phyloP scores from a whole-genome alignment of 2,329 filamentous ascomycete species.

The Cordyceps farinosa region DNA sequence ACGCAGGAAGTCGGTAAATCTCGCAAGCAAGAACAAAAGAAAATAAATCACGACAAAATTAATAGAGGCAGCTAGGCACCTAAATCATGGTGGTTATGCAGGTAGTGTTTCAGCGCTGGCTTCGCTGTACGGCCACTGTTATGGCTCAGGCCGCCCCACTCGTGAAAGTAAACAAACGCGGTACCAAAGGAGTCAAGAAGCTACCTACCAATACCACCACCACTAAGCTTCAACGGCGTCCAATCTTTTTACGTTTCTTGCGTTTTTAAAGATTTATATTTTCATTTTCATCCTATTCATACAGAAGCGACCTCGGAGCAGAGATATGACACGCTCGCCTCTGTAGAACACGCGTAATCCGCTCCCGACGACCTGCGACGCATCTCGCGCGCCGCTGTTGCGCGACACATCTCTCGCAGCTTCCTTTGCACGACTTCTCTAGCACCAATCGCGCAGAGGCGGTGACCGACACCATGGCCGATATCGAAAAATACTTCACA shows the following conservation, averaged over 20 bases:
- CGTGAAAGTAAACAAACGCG: conserved; percentile 34
- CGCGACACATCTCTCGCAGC: neutral
- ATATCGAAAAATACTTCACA: conserved; percentile 53
- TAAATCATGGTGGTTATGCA: neutral
- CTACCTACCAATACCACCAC: conserved; percentile 11
- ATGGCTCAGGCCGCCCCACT: conserved; percentile 18
- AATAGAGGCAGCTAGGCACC: too few species aligned
- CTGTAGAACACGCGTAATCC: conserved; percentile 1
- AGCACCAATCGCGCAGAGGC: neutral
- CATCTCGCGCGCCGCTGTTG: neutral
- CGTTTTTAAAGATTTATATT: neutral
- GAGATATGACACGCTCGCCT: conserved; percentile 15
- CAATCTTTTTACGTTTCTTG: neutral
- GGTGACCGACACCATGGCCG: conserved; percentile 29
- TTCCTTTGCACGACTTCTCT: neutral
- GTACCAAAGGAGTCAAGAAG: conserved; percentile 8
- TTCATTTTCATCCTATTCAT: conserved; percentile 12
- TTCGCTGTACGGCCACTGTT: neutral
- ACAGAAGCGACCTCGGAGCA: neutral
- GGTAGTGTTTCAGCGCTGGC: neutral
- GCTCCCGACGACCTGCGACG: neutral
- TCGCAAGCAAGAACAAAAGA: neutral
- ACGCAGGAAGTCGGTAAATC: neutral
- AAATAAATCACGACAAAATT: neutral
- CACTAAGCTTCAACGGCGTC: conserved; percentile 7